These are phyloP conservation scores for Sphagnum magellanicum DNA, from an alignment of 228 moss, liverwort and hornwort genomes.

Conservation along the genomic window DNA sequence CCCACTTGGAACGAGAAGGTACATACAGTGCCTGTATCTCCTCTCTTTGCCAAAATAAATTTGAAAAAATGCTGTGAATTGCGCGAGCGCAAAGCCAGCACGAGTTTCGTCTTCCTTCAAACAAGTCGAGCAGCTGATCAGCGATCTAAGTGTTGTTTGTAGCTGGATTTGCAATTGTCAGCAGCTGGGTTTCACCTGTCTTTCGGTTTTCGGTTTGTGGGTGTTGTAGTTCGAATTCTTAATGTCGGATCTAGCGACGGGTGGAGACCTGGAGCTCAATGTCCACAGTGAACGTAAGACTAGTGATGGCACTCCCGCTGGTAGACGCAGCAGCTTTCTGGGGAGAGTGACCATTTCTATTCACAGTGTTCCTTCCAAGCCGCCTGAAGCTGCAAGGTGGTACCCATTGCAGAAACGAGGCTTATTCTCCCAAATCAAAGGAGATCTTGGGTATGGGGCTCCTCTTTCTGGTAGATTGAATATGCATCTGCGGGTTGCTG, in stretches of 20 bases:
- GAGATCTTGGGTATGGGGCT: slow-evolving; percentile 39
- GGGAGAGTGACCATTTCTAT: slow-evolving; percentile 25
- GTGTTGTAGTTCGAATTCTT: slow-evolving; percentile 38
- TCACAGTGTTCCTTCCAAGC: slow-evolving; percentile 1
- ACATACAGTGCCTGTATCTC: not conserved
- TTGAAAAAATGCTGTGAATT: no score
- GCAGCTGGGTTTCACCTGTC: no score
- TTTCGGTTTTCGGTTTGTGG: not conserved
- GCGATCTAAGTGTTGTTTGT: no score
- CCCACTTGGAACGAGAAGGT: slow-evolving; percentile 86
- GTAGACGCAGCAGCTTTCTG: slow-evolving; percentile 32
- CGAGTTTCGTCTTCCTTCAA: no score
- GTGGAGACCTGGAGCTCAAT: slow-evolving; percentile 32
- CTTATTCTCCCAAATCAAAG: slow-evolving; percentile 45
- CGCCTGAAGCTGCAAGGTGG: slow-evolving; percentile 43
- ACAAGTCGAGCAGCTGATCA: no score
- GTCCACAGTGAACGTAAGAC: slow-evolving; percentile 42
- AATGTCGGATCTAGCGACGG: slow-evolving; percentile 9
- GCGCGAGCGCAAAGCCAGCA: no score
- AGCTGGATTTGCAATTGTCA: no score
- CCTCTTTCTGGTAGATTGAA: no score
- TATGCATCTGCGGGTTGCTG: no score
- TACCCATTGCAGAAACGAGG: slow-evolving; percentile 41
- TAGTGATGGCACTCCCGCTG: slow-evolving; percentile 9
- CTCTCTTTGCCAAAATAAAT: not conserved